These are phyloP conservation scores for Lodderomyces metapsilosis DNA, from an alignment of 1,139 yeast species.

Conservation along the genomic window DNA sequence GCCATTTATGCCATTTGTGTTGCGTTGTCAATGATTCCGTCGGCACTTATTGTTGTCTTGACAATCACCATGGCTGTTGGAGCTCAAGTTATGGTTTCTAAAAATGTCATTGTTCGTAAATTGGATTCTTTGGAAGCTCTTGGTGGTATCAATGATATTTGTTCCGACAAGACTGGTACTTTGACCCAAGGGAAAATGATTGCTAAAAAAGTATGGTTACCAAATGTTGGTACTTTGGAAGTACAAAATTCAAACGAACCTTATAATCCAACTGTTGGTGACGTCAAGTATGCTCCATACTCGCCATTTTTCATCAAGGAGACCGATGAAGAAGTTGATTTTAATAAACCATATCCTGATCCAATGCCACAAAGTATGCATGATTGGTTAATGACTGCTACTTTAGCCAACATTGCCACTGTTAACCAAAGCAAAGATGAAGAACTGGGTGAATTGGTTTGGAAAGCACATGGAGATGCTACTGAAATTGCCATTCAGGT, in stretches of 20 bases:
- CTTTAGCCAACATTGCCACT: constrained; percentile 72
- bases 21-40: constrained; percentile 82
- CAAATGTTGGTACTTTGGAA: constrained; percentile 65
- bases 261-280: constrained; percentile 70
- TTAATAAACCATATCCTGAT: constrained; percentile 24
- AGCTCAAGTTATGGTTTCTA: constrained; percentile 71
- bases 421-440: constrained; percentile 40
- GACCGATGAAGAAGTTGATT: constrained; percentile 38
- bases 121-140: constrained; percentile 77
- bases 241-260: constrained; percentile 66
- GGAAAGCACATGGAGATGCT: constrained; percentile 85
- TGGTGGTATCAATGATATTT: constrained; percentile 78
- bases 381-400: constrained; percentile 58
- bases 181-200: constrained; percentile 81
- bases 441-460: constrained; percentile 37
- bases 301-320: constrained; percentile 45
- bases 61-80: constrained; percentile 89
- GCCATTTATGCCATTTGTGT: constrained; percentile 84
- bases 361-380: constrained; percentile 27
- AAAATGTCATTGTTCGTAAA: constrained; percentile 74
- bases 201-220: constrained; percentile 71
- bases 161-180: constrained; percentile 83
- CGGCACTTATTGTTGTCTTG: constrained; percentile 74
- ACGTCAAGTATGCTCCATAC: constrained; percentile 37
- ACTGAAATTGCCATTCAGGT: constrained; percentile 84